phyloP scores from a whole-genome alignment of 257 asterid species.

The Salvia hispanica region DNA sequence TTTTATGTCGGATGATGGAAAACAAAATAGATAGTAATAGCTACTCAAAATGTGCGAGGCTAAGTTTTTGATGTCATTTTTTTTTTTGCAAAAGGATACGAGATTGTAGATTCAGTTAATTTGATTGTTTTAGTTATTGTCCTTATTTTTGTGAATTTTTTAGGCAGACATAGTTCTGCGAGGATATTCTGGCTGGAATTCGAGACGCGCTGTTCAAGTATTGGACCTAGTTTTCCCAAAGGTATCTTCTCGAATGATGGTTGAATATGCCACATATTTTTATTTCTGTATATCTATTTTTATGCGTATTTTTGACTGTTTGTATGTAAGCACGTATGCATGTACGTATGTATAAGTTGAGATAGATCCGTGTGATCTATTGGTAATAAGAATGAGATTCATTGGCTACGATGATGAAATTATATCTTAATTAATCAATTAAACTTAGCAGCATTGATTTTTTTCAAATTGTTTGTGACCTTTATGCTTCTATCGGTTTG shows the following conservation, averaged over 20 bases:
- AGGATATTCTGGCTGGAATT: slow-evolving; percentile 92
- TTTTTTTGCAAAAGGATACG: too few relatives aligned
- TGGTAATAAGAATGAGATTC: background rate
- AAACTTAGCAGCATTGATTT: background rate
- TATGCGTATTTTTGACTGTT: too few relatives aligned
- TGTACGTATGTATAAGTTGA: background rate
- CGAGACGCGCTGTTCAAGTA: slow-evolving; percentile 72
- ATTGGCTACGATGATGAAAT: background rate
- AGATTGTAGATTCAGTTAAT: background rate
- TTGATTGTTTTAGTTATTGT: background rate
- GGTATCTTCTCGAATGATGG: slow-evolving; percentile 42
- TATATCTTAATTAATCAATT: background rate
- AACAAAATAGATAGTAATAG: too few relatives aligned
- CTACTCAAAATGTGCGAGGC: too few relatives aligned
- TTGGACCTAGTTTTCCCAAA: slow-evolving; percentile 65
- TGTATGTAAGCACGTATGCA: background rate
- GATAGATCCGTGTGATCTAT: background rate
- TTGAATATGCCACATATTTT: background rate
- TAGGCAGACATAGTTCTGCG: slow-evolving; percentile 79
- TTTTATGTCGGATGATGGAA: too few relatives aligned
- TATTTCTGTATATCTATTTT: background rate
- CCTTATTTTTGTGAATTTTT: background rate
- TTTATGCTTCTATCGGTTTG: background rate
- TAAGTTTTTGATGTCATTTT: too few relatives aligned
- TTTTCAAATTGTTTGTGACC: background rate